Evolutionary conservation across 768 basidiomycete genomes (phyloP).

Genomic region (Suillus brevipes): DNA sequence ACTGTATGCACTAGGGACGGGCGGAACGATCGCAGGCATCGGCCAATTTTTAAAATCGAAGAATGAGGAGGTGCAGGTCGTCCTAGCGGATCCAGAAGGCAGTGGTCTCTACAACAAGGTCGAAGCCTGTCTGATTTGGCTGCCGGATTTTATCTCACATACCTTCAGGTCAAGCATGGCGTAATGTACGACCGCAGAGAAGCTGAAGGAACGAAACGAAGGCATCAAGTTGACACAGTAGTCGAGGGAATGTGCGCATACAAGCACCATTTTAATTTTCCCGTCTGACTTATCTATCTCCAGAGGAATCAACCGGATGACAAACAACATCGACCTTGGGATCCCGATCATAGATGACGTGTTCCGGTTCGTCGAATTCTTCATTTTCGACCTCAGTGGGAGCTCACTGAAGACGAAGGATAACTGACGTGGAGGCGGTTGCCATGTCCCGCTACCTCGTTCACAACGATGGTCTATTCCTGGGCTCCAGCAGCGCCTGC

Average conservation of each 20-base stretch:
- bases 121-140: not conserved
- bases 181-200: constrained; percentile 96
- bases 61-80: constrained; percentile 64
- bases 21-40: constrained; percentile 89
- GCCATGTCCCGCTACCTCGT: constrained; percentile 95
- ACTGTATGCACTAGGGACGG: constrained; percentile 63
- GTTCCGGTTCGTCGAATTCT: constrained; percentile 56
- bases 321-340: constrained; percentile 86
- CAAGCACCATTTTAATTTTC: constrained; percentile 11
- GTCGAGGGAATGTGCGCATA: constrained; percentile 82
- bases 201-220: constrained; percentile 87
- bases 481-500: constrained; percentile 95
- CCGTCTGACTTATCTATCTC: not conserved
- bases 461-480: constrained; percentile 85
- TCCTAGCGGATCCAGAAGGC: constrained; percentile 89
- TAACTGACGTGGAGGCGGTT: constrained; percentile 92
- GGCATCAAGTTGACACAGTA: constrained; percentile 94
- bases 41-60: constrained; percentile 79
- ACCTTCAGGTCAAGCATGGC: constrained; percentile 72
- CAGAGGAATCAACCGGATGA: constrained; percentile 92
- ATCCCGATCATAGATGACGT: constrained; percentile 87
- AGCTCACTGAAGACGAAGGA: constrained; percentile 41
- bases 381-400: not conserved
- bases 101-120: constrained; percentile 96
- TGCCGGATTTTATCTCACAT: not conserved